Base-by-base conservation (phyloP, 805 yeast genomes). In the Candida suzukii region DNA sequence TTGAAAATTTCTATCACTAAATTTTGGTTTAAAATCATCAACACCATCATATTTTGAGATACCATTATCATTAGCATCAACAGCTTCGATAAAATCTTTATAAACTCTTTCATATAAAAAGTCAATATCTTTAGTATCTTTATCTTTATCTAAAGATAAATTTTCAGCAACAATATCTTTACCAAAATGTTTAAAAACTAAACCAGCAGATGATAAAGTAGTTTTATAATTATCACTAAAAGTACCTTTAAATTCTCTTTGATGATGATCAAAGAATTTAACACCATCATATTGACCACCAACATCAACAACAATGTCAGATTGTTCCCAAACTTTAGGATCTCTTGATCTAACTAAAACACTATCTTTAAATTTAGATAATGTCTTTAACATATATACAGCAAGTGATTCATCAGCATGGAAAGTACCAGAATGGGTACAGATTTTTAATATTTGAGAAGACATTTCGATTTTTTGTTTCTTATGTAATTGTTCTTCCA, bases 371-470 rank as follows among this genome's bases (percentile, higher is more conserved):
- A 63, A 93, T 58, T 73, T 70, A 9, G 95, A 93, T 37, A 91
- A 65, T 17, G 78, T 66, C 50, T 74, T 77, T 42, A 93, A 67
- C 83, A 93, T 79, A 61, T 73, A 90, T 3, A 91, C 96, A 2
- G 98, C 99, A 39, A 93, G 72, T 11, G 95, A 80, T 62, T 93
- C 99, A 61, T 93, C 99, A 11, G 98, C 98, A 58, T 93, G 99
- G 71, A 93, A 93, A 0, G 88, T 74, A 8, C 99, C 99, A 38
- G 90, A 83, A 54, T 85, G 95, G 12, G 96, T 90, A 57, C 96
- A 91, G 43, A 90, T 85, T 54, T 76, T 78, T 45, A 78, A 37
- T 11, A 44, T 28, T 26, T 42, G 45, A 17, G 53, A 58, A n/a
- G 35, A n/a, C 35, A 31, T 31, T 11, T 37, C 39, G 37, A 46